Conservation (phyloP, 495 filamentous ascomycete species). For the Clavariopsis aquatica region DNA sequence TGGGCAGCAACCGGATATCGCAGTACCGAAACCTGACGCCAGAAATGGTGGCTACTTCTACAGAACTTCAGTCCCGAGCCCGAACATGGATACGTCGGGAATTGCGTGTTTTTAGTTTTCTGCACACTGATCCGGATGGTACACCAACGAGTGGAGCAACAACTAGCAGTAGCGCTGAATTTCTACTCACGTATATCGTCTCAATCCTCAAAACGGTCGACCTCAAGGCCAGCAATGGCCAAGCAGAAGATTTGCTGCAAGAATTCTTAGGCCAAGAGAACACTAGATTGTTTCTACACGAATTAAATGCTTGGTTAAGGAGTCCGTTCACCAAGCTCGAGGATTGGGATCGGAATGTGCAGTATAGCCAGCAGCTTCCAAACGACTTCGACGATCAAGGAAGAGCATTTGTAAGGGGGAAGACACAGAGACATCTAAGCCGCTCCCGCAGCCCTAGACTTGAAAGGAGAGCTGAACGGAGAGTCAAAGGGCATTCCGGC, state of each 20-base stretch:
- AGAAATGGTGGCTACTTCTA: constrained; percentile 60
- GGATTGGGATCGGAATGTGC: constrained; percentile 80
- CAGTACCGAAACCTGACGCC: constrained; percentile 77
- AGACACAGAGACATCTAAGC: not conserved
- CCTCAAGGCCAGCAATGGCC: constrained; percentile 78
- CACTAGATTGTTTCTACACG: constrained; percentile 79
- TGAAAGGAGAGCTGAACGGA: not conserved
- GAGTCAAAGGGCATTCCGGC: not conserved
- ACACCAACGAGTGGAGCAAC: constrained; percentile 27
- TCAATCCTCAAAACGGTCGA: constrained; percentile 89
- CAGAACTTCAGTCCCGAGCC: constrained; percentile 76
- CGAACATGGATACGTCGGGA: constrained; percentile 86
- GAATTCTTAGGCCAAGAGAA: constrained; percentile 83
- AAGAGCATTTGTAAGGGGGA: not conserved
- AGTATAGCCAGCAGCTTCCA: constrained; percentile 55
- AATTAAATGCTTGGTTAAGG: constrained; percentile 76
- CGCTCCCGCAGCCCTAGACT: constrained; percentile 14
- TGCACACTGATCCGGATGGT: constrained; percentile 11
- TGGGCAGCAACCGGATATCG: constrained; percentile 81
- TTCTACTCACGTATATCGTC: constrained; percentile 84
- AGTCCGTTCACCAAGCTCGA: constrained; percentile 70
- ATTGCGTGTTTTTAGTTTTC: constrained; percentile 80
- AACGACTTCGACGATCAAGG: constrained; percentile 22
- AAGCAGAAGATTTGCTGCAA: constrained; percentile 83
- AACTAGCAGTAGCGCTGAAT: constrained; percentile 76